Base-by-base conservation (phyloP, 2,329 filamentous ascomycete species). In the Dactylellina drechsleri region DNA sequence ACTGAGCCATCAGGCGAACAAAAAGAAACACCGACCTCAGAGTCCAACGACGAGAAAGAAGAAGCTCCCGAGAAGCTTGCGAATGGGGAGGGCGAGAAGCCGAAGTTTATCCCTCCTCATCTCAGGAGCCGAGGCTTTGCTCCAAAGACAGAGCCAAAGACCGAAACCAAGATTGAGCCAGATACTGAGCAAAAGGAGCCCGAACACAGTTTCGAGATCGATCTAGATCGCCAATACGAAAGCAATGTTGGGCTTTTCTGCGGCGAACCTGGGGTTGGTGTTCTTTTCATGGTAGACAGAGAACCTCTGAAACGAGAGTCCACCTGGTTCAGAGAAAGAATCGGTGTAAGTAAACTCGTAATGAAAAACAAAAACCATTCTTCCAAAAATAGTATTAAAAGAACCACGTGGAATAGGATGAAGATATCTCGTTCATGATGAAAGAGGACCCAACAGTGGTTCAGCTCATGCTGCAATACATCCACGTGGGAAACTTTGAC, bases 401-500 rank as follows among this genome's bases (percentile, higher is more conserved):
- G 6, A 10, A 10, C 6, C 6, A 5, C 6, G 6, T 16, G n/a
- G 3, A 31, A 28, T 16, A 61, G 58, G 58, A 61, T 7, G 28
- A 61, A 15, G 58, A 49, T 2, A n/a, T 36, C 28, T 20, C 52
- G 8, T 53, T 64, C 23, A 13, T 20, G 15, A 6, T 66, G 10
- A 20, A 47, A 2, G 61, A 66, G 18, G 18, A 31, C 1, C 49
- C 61, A 31, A 67, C 45, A 2, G 13, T 59, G 13, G 45, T 59
- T 8, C 28, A 40, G 8, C 28, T 67, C 16, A 52, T 67, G 43
- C 4, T 67, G 6, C 64, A 67, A n/a, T 67, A 67, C 52, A 45
- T 67, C 4, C 64, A 67, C 28, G 15, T 67, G n/a, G 64, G 64
- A 7, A 16, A 52, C 15, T 67, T 67, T 18, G 45, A 67, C 15